Evolutionary conservation across 371 early-diverging fungal genomes (phyloP), one percentile per base, ranked within the genome.

Genomic region (Fennellomyces sp.): DNA sequence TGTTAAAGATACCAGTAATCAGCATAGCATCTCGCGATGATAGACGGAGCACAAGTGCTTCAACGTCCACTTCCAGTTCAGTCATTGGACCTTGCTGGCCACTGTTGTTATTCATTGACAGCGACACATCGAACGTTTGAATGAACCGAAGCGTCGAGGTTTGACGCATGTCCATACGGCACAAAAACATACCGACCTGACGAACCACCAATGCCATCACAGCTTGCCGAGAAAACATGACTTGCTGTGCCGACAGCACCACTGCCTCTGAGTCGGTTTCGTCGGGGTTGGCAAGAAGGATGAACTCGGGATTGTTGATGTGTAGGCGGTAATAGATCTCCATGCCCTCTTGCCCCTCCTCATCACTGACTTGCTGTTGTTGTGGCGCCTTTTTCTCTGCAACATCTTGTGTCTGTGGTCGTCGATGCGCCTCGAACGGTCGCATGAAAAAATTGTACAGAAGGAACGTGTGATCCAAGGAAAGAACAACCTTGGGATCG

Each of bases 181-280:
- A 97, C 45, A 98, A 75, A 47, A 90, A 91, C 88, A 97, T 93
- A 27, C 95, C 94, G 60, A 95, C 79, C 48, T 93, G 90, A 25
- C 93, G 86, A 28, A 94, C 81, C 3, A 86, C 87, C 5, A 94
- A 58, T 1, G 89, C 87, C 52, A 87, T 82, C 29, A 90, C 84
- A 17, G 85, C 75, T 62, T 95, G 93, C 60, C 89, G 91, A 5
- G 91, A 83, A 19, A 95, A 68, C 48, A 91, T 80, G 0, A 97
- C 72, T 61, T 93, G 90, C 27, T 92, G 81, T 2, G 93, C 85
- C 0, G 88, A 85, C 5, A 98, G 78, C 2, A 96, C 84, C 11
- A 98, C 87, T 3, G 99, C 98, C 61, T 97, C 95, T 0, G 97
- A 92, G 21, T 85, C 73, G 2, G 72, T 66, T 11, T 61, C 73